Evolutionary conservation across 176 grass and related monocot genomes (phyloP).

Genomic region (Zizania latifolia): DNA sequence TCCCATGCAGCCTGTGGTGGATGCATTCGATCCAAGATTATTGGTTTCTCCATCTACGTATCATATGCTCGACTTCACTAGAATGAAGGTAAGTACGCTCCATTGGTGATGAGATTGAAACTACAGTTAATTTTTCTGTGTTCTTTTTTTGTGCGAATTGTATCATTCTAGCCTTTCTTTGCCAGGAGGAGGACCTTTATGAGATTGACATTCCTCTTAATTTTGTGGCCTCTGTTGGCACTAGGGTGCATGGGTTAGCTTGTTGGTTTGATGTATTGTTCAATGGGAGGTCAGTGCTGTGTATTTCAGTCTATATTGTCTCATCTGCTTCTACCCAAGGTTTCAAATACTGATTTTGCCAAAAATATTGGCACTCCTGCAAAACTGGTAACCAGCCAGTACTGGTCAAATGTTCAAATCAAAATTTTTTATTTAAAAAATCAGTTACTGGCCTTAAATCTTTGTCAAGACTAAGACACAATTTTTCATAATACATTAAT

Average conservation of each 20-base stretch:
- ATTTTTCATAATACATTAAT: no score
- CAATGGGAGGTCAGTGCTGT: slow-evolving; percentile 62
- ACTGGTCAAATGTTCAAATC: no score
- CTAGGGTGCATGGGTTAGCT: slow-evolving; percentile 94
- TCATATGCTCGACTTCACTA: slow-evolving; percentile 83
- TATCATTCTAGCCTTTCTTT: slow-evolving; percentile 26
- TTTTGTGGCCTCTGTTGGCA: slow-evolving; percentile 80
- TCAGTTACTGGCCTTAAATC: no score
- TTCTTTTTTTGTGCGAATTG: slow-evolving; percentile 6
- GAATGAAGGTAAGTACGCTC: slow-evolving; percentile 60
- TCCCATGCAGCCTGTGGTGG: slow-evolving; percentile 88
- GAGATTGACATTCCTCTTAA: slow-evolving; percentile 88
- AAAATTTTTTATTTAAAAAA: no score
- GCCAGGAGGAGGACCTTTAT: slow-evolving; percentile 95
- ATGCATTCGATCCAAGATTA: slow-evolving; percentile 97
- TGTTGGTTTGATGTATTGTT: slow-evolving; percentile 99
- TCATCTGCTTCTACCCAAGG: not conserved
- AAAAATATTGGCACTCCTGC: no score
- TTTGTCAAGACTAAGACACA: no score
- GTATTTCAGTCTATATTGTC: not conserved
- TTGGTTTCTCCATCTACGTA: slow-evolving; percentile 62
- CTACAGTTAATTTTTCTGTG: slow-evolving; percentile 25
- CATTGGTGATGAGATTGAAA: not conserved
- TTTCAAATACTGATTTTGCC: no score
- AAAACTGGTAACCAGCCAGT: no score